Evolutionary conservation across 176 grass and related monocot genomes (phyloP).

Genomic region (Dendrocalamus sinicus): DNA sequence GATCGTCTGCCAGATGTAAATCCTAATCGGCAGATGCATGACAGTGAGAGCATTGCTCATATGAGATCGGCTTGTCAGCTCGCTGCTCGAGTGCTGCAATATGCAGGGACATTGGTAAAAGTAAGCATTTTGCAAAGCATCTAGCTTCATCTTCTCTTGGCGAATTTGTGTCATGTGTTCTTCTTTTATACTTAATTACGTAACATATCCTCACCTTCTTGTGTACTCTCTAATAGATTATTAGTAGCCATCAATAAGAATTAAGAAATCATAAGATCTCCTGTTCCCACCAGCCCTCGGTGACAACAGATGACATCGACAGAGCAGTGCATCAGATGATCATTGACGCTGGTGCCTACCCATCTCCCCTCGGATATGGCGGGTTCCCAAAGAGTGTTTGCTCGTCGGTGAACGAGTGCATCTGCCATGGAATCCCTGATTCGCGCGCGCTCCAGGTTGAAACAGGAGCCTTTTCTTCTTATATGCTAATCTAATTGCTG

Average conservation of each 20-base stretch:
- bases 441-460: slow-evolving; percentile 61
- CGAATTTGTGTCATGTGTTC: background rate
- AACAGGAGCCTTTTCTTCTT: background rate
- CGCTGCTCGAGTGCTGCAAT: slow-evolving; percentile 76
- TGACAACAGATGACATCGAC: slow-evolving; percentile 95
- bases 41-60: slow-evolving; percentile 56
- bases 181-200: background rate
- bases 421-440: slow-evolving; percentile 96
- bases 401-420: slow-evolving; percentile 95
- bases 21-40: slow-evolving; percentile 67
- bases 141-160: background rate
- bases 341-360: slow-evolving; percentile 80
- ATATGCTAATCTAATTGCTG: background rate
- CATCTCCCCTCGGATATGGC: slow-evolving; percentile 83
- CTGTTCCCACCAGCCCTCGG: slow-evolving; percentile 52
- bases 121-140: slow-evolving; percentile 38
- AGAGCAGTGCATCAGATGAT: slow-evolving; percentile 92
- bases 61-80: slow-evolving; percentile 75
- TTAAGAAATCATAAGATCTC: background rate
- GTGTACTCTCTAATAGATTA: background rate
- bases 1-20: slow-evolving; percentile 61
- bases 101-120: slow-evolving; percentile 70
- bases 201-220: background rate
- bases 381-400: slow-evolving; percentile 94
- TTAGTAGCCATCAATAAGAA: background rate